Conservation (phyloP, 1,139 yeast genomes). For the Blastobotrys proliferans region DNA sequence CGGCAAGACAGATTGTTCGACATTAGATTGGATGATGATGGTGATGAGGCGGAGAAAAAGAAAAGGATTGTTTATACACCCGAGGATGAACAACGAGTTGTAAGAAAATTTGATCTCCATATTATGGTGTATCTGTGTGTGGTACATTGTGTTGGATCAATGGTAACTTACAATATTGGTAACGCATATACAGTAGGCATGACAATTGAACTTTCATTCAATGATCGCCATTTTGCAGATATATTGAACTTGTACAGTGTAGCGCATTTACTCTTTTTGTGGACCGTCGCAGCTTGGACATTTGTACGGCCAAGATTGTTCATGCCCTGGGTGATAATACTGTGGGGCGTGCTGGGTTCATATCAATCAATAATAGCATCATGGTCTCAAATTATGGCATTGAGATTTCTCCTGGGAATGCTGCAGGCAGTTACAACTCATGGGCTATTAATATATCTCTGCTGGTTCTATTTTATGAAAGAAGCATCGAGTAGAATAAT, state of each 20-base stretch:
- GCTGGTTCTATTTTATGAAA: conserved; percentile 4
- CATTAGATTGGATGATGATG: not conserved
- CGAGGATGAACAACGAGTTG: conserved; percentile 6
- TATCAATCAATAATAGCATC: not conserved
- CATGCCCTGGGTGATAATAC: conserved; percentile 2
- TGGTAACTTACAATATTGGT: conserved; percentile 2
- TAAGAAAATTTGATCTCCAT: conserved; percentile 3
- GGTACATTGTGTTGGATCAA: not conserved
- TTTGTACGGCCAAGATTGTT: not conserved
- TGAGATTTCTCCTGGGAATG: conserved; percentile 1
- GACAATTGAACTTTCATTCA: conserved; percentile 5
- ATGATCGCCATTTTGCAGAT: conserved; percentile 7
- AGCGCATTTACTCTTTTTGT: not conserved
- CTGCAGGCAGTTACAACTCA: not conserved
- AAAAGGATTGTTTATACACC: conserved; percentile 1
- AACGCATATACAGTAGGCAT: conserved; percentile 5
- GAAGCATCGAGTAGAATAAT: conserved; percentile 1
- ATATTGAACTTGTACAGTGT: conserved; percentile 6
- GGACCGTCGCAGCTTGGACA: conserved; percentile 1
- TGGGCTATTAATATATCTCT: conserved; percentile 2
- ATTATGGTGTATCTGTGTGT: conserved; percentile 2
- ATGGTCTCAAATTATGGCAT: conserved; percentile 5
- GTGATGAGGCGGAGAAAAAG: not conserved
- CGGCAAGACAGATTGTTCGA: not conserved
- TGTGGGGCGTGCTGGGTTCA: conserved; percentile 2